Evolutionary conservation across 1,139 yeast genomes (phyloP).

Genomic region (Yamadazyma dushanensis): DNA sequence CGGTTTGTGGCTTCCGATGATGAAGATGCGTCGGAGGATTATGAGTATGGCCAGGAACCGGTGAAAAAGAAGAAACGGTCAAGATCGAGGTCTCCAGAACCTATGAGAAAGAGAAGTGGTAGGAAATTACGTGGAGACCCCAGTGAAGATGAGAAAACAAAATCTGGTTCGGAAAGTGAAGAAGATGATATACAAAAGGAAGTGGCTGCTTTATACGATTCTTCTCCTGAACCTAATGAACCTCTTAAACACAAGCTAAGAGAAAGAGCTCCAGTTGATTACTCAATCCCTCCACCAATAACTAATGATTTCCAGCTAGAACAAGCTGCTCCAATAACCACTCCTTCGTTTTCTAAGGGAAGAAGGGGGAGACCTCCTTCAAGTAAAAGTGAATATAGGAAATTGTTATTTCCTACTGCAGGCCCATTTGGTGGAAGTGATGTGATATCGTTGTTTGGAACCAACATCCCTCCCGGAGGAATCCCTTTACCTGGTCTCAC

Average conservation of each 20-base stretch:
- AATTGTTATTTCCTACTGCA: conserved; percentile 86
- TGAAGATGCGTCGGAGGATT: conserved; percentile 27
- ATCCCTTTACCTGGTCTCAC: conserved; percentile 42
- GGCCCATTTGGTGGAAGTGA: conserved; percentile 97
- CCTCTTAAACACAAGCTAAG: conserved; percentile 65
- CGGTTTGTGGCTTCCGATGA: conserved; percentile 42
- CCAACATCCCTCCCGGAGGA: conserved; percentile 56
- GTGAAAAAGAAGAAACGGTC: conserved; percentile 24
- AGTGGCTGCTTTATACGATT: conserved; percentile 52
- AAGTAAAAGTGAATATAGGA: conserved; percentile 46
- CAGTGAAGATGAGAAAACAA: conserved; percentile 16
- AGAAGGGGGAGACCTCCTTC: conserved; percentile 31
- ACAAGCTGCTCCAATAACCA: conserved; percentile 12
- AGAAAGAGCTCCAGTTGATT: conserved; percentile 73
- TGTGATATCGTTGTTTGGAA: conserved; percentile 72
- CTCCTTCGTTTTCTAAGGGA: conserved; percentile 15
- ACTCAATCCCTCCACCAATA: conserved; percentile 85
- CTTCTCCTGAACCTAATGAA: conserved; percentile 48
- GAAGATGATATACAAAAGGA: conserved; percentile 49
- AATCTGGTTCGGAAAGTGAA: conserved; percentile 17
- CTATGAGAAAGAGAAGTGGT: conserved; percentile 14
- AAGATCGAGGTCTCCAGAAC: conserved; percentile 22
- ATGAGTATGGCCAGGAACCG: conserved; percentile 26
- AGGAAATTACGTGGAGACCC: conserved; percentile 16
- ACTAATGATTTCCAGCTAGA: conserved; percentile 36